These are phyloP conservation scores for Pseudoscleropodium purum DNA, from an alignment of 225 moss, liverwort and hornwort genomes.

Conservation along the genomic window DNA sequence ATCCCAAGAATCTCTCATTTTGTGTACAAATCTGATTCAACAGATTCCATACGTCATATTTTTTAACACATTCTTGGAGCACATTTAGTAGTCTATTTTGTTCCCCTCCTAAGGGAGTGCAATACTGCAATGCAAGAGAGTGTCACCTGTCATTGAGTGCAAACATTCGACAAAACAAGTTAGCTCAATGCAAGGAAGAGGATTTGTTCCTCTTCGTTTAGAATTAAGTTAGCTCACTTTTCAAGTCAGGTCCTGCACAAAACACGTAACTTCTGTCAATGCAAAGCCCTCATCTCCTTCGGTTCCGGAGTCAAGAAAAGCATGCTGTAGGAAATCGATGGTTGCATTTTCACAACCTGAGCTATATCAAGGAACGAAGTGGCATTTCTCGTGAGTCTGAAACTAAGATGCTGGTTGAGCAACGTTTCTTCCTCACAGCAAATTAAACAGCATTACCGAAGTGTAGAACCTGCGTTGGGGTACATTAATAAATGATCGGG, in stretches of 20 bases:
- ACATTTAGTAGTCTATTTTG: background rate
- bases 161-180: background rate
- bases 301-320: background rate
- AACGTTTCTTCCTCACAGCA: too few relatives aligned
- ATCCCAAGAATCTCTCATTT: background rate
- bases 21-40: too few relatives aligned
- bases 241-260: background rate
- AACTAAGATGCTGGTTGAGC: background rate
- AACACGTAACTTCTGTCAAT: background rate
- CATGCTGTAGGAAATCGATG: background rate
- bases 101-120: background rate
- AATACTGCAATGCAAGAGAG: background rate
- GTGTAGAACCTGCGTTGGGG: background rate
- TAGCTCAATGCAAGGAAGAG: background rate
- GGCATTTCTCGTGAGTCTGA: background rate
- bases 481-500: too few relatives aligned
- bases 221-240: background rate
- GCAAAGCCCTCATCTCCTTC: background rate
- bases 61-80: too few relatives aligned
- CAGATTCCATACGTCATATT: background rate
- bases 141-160: background rate
- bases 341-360: background rate
- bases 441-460: background rate
- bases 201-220: background rate
- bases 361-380: background rate